These are phyloP conservation scores for Trypanosoma platydactyli DNA, from an alignment of 208 protist species.

Conservation along the genomic window DNA sequence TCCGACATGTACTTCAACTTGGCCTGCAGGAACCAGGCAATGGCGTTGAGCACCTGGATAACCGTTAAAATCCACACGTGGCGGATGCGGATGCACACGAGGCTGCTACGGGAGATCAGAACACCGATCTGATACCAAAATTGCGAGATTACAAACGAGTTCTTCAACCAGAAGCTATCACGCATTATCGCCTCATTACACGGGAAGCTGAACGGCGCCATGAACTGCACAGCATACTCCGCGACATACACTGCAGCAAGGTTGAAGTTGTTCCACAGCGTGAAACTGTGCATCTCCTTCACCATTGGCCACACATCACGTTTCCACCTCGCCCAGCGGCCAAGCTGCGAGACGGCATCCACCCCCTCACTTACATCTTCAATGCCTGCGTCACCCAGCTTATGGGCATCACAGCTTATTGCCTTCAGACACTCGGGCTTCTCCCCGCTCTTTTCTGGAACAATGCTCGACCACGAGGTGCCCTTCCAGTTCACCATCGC, in stretches of 20 bases:
- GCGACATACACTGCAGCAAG: constrained; percentile 82
- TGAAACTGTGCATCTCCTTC: constrained; percentile 50
- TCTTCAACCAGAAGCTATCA: constrained; percentile 65
- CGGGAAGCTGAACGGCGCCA: constrained; percentile 81
- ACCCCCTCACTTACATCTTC: neutral
- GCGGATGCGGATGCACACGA: constrained; percentile 77
- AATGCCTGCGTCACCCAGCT: neutral
- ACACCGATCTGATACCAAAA: constrained; percentile 93
- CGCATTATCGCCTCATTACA: constrained; percentile 33
- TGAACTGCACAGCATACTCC: constrained; percentile 86
- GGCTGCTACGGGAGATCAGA: constrained; percentile 80
- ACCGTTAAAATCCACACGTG: constrained; percentile 82
- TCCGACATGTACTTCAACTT: constrained; percentile 63
- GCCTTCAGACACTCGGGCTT: constrained; percentile 5
- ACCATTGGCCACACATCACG: constrained; percentile 7
- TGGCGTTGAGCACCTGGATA: constrained; percentile 84
- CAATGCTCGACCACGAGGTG: constrained; percentile 3
- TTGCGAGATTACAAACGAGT: constrained; percentile 80
- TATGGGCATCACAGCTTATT: neutral
- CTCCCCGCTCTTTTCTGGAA: neutral
- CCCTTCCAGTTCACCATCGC: constrained; percentile 14
- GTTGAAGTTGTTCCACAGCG: constrained; percentile 79
- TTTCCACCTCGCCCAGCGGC: neutral
- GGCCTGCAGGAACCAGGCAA: constrained; percentile 85
- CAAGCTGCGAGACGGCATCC: neutral